Evolutionary conservation across 805 yeast species (phyloP), one percentile per base, ranked within the genome.

Genomic region (Spencermartinsiella europaea): DNA sequence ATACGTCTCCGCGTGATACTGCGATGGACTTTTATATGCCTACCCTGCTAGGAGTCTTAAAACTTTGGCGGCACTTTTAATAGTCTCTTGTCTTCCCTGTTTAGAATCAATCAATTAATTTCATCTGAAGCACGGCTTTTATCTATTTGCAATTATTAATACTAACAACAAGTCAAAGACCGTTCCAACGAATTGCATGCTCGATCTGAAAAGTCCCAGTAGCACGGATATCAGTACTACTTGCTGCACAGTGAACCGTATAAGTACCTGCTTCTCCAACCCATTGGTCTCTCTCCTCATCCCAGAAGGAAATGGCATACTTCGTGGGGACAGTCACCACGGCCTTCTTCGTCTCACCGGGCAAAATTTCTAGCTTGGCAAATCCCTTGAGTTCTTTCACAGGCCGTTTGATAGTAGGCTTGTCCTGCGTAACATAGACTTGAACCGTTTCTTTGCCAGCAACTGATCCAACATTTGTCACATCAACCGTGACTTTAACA

Each of bases 341-440:
- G 16, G 72, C 76, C 0, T 61, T 56, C 45, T 63, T 62, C 7
- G 68, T 46, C 52, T 72, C 74, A 5, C 79, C 79, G 3, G 80
- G 65, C 40, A 62, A 55, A 48, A 80, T 55, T 34, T 50, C 58
- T 5, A 75, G 72, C 62, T 81, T 80, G 15, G 64, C 72, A 57
- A 76, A 80, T 21, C 75, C 82, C 61, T 77, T 79, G 60, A 81
- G 68, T 56, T 81, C 85, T 62, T 80, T 80, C 20, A 69, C 59
- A 8, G 85, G 82, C 57, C 85, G 71, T 42, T 68, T 68, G 35
- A 70, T 58, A 12, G 62, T 45, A 17, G 79, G 71, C 12, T 63
- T 57, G n/a, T 41, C 38, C 38, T 60, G 61, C 12, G 58, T 44
- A 47, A 80, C 58, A 57, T 80, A 81, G 17, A 77, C 63, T 61